Conservation (phyloP, 116 monocot species). For the Phalaenopsis hybrid region DNA sequence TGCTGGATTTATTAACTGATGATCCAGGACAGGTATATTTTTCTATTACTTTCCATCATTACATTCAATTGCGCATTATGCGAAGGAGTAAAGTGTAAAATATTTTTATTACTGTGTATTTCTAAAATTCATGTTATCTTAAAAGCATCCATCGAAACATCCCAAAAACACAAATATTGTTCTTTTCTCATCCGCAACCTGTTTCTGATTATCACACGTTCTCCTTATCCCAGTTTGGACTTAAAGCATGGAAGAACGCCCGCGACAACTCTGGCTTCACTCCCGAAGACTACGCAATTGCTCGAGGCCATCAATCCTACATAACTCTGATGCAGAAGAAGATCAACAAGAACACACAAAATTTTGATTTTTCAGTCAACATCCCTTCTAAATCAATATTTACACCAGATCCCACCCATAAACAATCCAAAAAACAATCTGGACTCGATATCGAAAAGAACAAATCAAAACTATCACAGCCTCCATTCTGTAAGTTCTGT, state of each 20-base stretch:
- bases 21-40: constrained; percentile 74
- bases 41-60: background rate
- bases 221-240: constrained; percentile 38
- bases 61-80: no score
- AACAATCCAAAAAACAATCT: background rate
- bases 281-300: constrained; percentile 68
- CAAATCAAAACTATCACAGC: background rate
- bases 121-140: no score
- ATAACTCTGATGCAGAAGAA: constrained; percentile 51
- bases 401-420: background rate
- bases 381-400: constrained; percentile 15
- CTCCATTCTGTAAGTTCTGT: constrained; percentile 44
- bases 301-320: constrained; percentile 49
- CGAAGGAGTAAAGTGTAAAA: no score
- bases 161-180: no score
- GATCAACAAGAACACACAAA: constrained; percentile 19
- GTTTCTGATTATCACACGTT: no score
- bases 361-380: constrained; percentile 41
- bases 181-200: no score
- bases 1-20: constrained; percentile 73
- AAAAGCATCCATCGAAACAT: no score
- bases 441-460: constrained; percentile 29
- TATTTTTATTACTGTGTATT: no score
- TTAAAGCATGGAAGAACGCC: constrained; percentile 63
- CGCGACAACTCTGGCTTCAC: constrained; percentile 58